Percentiles rank a stretch among this genome's conserved stretches.
These are phyloP conservation scores for Ceratobasidium theobromae DNA, from an alignment of 1,284 basidiomycete species.

Conservation along the genomic window DNA sequence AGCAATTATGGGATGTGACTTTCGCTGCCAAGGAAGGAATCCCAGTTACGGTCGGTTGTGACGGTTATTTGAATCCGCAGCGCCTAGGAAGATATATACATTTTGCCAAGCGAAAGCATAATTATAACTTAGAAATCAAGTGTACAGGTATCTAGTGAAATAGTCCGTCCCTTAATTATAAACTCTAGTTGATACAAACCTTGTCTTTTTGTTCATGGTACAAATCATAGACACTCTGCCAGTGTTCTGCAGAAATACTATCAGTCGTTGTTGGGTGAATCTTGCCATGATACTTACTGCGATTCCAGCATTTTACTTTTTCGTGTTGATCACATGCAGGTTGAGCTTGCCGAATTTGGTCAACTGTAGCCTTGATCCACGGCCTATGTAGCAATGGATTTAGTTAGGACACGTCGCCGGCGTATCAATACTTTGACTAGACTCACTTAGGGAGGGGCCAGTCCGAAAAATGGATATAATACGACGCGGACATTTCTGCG, in stretches of 20 bases:
- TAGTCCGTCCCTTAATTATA: too few relatives aligned
- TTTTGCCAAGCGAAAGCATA: too few relatives aligned
- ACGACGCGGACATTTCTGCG: neutral
- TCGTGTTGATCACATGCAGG: neutral
- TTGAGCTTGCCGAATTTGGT: neutral
- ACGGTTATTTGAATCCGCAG: too few relatives aligned
- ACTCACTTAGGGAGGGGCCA: constrained; percentile 2
- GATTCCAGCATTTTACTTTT: constrained; percentile 6
- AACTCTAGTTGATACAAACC: neutral
- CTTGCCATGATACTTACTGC: neutral
- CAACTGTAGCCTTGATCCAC: neutral
- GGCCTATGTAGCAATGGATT: neutral
- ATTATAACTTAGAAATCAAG: too few relatives aligned
- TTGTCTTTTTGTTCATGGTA: neutral
- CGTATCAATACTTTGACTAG: neutral
- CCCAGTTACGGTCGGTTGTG: too few relatives aligned
- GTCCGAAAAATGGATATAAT: constrained; percentile 1
- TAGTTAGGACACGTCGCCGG: neutral
- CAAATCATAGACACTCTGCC: neutral
- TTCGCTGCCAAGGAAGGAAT: too few relatives aligned
- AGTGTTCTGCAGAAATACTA: neutral
- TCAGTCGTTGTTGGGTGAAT: neutral
- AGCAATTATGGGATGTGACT: too few relatives aligned
- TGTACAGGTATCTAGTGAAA: too few relatives aligned
- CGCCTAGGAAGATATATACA: too few relatives aligned